Base-by-base conservation (phyloP, 768 basidiomycete genomes). In the Calvatia gigantea region DNA sequence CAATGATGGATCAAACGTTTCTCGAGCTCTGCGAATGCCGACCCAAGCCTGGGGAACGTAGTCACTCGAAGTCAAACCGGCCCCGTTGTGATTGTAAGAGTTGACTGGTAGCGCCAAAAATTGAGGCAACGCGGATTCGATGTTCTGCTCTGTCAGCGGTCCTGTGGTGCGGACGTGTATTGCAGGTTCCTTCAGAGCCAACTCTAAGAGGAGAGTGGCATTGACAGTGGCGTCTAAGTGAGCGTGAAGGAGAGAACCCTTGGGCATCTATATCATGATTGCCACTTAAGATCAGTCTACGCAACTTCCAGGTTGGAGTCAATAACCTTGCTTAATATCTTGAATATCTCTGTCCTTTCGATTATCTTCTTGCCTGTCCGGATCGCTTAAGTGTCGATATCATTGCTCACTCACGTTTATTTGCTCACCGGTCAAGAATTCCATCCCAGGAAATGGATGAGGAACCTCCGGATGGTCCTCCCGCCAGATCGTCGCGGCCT, bases 161-260 rank as follows among this genome's bases (percentile, higher is more conserved):
- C 73, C 64, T 6, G 74, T 60, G 2, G 76, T 69, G 25, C 81
- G 74, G 48, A 91, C 75, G 67, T 89, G 83, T n/a, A 91, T 71
- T 6, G 77, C 75, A 2, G 81, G 75, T 29, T 89, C 73, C 49
- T 79, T 67, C 23, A 85, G 65, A 1, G 85, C 87, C 9, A 84
- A 70, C 15, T 73, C 64, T 12, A 87, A 70, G 4, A 90, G 71
- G 21, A 74, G 70, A 17, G 70, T 63, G 1, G 74, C 76, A 50
- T 86, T 80, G 21, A 88, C 85, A 0, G 82, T 87, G 17, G 87
- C 84, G 62, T 88, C 87, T n/a, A 91, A 72, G 64, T 91, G 89
- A 0, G 76, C 81, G 60, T 91, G 89, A 12, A 92, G 72, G 3
- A 91, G 73, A 1, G 79, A 87, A 37, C 89, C 90, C 69, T 91